Base-by-base conservation (phyloP, 2,329 filamentous ascomycete genomes). In the Neopestalotiopsis sp. region DNA sequence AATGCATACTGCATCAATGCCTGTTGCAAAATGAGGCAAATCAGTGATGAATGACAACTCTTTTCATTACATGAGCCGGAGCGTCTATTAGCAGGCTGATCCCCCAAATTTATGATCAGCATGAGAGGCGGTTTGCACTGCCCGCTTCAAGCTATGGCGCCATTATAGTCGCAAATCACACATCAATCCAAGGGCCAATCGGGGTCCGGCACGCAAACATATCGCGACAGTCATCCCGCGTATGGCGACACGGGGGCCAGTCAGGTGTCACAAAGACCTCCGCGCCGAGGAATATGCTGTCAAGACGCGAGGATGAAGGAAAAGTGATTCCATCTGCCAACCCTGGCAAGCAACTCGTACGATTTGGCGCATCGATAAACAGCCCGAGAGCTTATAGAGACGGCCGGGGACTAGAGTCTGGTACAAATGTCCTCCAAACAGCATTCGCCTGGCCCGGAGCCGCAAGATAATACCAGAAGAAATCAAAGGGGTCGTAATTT, bases 161-260 rank as follows among this genome's bases (percentile, higher is more conserved):
- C 42, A 64, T 64, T 49, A 53, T 64, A 53, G 61, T 64, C 38
- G 12, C n/a, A 24, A 64, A 64, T 64, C 61, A 64, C 61, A 38
- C 20, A 9, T 42, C 14, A 28, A 14, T 10, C 20, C 38, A 13
- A 12, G 9, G 61, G 40, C 61, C 61, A 64, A 64, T 64, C 40
- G 40, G 34, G 34, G 42, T 9, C 28, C 32, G 34, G 12, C 32
- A 13, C n/a, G 59, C 32, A 20, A 40, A 62, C 14, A 14, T 38
- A 62, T 64, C 38, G 61, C 61, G 61, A 64, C 61, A 64, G 59
- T 34, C 32, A 38, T 34, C 30, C 59, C 59, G 9, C 12, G 17
- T 62, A 62, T 62, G 30, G 59, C 59, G 59, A 62, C 59, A 62
- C 30, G 20, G 57, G 14, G n/a, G 24, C 20, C 12, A 28, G 30